Conservation (phyloP, 176 grass and related monocot genomes). For the Alloteropsis semialata region DNA sequence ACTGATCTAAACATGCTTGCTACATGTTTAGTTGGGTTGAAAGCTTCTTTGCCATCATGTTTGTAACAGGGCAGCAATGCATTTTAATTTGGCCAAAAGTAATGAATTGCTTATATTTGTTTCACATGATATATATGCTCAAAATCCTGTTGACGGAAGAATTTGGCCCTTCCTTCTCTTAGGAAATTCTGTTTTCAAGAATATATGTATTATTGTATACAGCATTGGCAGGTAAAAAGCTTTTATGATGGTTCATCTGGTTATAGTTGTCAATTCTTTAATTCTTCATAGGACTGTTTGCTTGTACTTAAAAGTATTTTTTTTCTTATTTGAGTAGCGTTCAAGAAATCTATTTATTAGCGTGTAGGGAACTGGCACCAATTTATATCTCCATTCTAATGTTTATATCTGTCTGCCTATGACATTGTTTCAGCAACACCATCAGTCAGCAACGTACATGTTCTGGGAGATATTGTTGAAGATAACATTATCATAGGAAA, state of each 20-base stretch:
- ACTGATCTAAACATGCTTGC: neutral
- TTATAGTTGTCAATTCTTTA: conserved; percentile 6
- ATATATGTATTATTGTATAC: conserved; percentile 2
- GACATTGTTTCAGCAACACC: conserved; percentile 71
- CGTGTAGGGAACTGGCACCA: neutral
- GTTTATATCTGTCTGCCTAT: conserved; percentile 24
- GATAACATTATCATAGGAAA: conserved; percentile 62
- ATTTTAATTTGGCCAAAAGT: conserved; percentile 16
- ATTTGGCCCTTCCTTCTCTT: neutral
- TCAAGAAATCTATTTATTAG: conserved; percentile 13
- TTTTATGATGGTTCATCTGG: conserved; percentile 31
- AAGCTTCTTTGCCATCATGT: conserved; percentile 4
- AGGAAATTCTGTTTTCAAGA: neutral
- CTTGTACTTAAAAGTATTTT: neutral
- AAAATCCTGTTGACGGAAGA: neutral
- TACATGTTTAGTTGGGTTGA: neutral
- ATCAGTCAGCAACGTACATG: conserved; percentile 75
- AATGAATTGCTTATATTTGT: neutral
- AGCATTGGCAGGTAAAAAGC: neutral
- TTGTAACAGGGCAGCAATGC: neutral
- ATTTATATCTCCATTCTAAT: neutral
- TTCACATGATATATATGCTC: conserved; percentile 2
- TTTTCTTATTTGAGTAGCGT: conserved; percentile 1
- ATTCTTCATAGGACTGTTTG: conserved; percentile 12
- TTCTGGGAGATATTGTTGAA: conserved; percentile 84